Evolutionary conservation across 495 filamentous ascomycete species (phyloP), one percentile per base, ranked within the genome.

Genomic region (Xeromyces bisporus): DNA sequence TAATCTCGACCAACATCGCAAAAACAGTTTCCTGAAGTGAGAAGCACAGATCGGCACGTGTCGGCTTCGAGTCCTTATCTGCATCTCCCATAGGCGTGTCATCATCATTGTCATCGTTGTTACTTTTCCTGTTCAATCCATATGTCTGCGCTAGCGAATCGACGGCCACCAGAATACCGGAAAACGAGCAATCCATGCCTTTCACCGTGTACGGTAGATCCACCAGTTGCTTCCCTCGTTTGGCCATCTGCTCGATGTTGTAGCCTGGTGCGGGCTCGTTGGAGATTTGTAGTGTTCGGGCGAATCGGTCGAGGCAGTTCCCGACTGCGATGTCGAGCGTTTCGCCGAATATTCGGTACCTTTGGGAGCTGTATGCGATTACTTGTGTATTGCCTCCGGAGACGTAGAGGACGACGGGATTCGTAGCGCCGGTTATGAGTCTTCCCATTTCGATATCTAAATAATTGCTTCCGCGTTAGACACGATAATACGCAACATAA

Each of bases 1-100:
- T 97, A 43, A 93, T 97, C 66, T 97, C 89, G 4, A 97, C 89
- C 25, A 97, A 61, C 91, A 97, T 97, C 0, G 86, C 75, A 49
- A 69, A 97, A 7, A 94, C 70, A 2, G 86, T 96, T 51, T 97
- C 89, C 54, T 97, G 89, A 21, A 97, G 62, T 15, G 74, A 83
- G 55, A 93, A 96, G 56, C 89, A 97, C 16, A 97, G 56, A 48
- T 93, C 85, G 34, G 73, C 84, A n/a, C 69, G 68, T 7, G 82
- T 89, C 15, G 93, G 63, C 20, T 58, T 46, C 10, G 48, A 51
- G 13, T 53, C 41, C 20, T 65, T 58, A 15, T 48, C 31, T 41
- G 47, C 29, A n/a, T 43, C 30, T 6, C 15, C 21, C 8, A 15
- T 25, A 6, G 29, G 17, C 10, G 21, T 16, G 25, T 33, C 34